Percentiles rank a stretch among this genome's conserved stretches.
These are phyloP conservation scores for Leccinum idahoense DNA, from an alignment of 1,284 basidiomycete species.

Conservation along the genomic window DNA sequence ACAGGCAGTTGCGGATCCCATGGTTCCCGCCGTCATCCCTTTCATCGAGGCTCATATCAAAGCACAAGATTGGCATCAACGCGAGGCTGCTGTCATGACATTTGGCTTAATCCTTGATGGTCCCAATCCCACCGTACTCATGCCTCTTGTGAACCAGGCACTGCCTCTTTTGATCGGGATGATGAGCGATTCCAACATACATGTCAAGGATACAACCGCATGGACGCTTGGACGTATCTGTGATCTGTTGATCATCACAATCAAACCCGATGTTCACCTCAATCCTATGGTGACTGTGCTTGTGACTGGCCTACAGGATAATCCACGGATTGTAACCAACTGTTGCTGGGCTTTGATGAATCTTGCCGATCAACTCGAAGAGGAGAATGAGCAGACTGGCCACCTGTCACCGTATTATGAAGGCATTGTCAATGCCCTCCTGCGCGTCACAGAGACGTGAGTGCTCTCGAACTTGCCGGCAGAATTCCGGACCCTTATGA, in stretches of 20 bases:
- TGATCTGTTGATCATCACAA: conserved; percentile 81
- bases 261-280: conserved; percentile 88
- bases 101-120: conserved; percentile 98
- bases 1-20: conserved; percentile 84
- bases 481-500: conserved; percentile 8
- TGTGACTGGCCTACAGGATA: conserved; percentile 78
- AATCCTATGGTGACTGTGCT: conserved; percentile 82
- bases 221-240: conserved; percentile 98
- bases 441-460: conserved; percentile 82
- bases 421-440: conserved; percentile 76
- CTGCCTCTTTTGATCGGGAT: conserved; percentile 92
- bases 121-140: conserved; percentile 82
- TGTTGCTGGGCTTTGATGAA: conserved; percentile 98
- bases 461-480: conserved; percentile 21
- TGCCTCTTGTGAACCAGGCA: conserved; percentile 91
- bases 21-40: conserved; percentile 91
- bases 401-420: conserved; percentile 90
- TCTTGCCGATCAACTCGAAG: conserved; percentile 78
- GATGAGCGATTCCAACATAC: conserved; percentile 83
- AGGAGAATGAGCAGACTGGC: conserved; percentile 48
- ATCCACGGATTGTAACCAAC: conserved; percentile 85
- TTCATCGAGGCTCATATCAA: conserved; percentile 98
- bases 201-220: conserved; percentile 96
- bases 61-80: conserved; percentile 86
- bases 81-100: conserved; percentile 97